phyloP scores from a whole-genome alignment of 2,329 filamentous ascomycete species.

The Alternaria longipes region DNA sequence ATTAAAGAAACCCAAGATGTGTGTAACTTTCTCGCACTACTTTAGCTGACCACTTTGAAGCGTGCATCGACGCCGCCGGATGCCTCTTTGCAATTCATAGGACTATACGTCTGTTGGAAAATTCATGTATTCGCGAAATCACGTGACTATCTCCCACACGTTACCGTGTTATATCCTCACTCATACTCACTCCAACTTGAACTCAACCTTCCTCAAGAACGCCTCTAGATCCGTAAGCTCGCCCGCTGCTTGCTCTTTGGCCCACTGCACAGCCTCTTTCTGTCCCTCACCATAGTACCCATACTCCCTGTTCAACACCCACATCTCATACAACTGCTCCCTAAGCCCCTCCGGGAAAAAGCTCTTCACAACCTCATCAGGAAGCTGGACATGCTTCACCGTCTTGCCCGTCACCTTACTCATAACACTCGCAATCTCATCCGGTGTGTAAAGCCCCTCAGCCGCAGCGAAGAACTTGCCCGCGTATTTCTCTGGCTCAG shows the following conservation, averaged over 20 bases:
- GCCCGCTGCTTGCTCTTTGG: slow-evolving; percentile 33
- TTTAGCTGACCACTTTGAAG: neutral
- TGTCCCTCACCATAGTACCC: slow-evolving; percentile 41
- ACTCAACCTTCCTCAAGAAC: slow-evolving; percentile 35
- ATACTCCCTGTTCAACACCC: slow-evolving; percentile 35
- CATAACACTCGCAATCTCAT: slow-evolving; percentile 54
- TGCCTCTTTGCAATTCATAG: too few species aligned
- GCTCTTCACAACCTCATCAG: slow-evolving; percentile 39
- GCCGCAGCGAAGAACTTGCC: slow-evolving; percentile 59
- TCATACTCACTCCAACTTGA: slow-evolving; percentile 30
- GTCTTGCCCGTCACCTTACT: slow-evolving; percentile 53
- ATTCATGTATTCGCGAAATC: accelerated
- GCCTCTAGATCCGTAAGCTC: slow-evolving; percentile 39
- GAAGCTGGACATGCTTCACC: slow-evolving; percentile 35
- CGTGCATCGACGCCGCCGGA: too few species aligned
- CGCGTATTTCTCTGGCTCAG: slow-evolving; percentile 55
- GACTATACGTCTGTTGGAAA: too few species aligned
- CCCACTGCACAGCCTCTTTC: slow-evolving; percentile 39
- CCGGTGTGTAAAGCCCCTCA: slow-evolving; percentile 50
- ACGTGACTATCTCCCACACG: accelerated
- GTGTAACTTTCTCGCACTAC: neutral
- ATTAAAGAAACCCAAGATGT: neutral
- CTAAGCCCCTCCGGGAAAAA: slow-evolving; percentile 30
- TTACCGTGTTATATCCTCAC: neutral
- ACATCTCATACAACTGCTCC: slow-evolving; percentile 41